Evolutionary conservation across 2,329 filamentous ascomycete species (phyloP).

Genomic region (Aureobasidium subglaciale): DNA sequence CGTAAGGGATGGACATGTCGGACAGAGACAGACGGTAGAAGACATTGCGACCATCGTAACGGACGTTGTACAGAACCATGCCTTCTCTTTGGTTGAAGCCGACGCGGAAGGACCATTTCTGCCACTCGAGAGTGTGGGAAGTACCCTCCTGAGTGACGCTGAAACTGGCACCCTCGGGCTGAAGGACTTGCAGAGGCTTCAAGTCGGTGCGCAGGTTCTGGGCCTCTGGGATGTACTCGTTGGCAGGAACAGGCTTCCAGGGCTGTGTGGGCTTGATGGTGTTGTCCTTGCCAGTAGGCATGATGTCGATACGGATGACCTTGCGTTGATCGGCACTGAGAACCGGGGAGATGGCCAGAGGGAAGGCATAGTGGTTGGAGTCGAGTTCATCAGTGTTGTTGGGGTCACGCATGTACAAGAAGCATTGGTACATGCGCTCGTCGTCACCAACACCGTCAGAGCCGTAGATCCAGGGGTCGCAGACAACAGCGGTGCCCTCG

Average conservation of each 20-base stretch:
- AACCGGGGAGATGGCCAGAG: slow-evolving; percentile 60
- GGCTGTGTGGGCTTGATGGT: slow-evolving; percentile 49
- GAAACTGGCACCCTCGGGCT: slow-evolving; percentile 60
- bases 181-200: slow-evolving; percentile 57
- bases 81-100: slow-evolving; percentile 59
- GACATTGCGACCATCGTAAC: slow-evolving; percentile 46
- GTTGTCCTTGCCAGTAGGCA: slow-evolving; percentile 60
- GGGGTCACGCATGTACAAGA: slow-evolving; percentile 60
- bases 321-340: slow-evolving; percentile 56
- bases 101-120: slow-evolving; percentile 57
- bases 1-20: slow-evolving; percentile 60
- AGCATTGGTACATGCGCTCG: slow-evolving; percentile 53
- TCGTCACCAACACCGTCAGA: slow-evolving; percentile 43
- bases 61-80: slow-evolving; percentile 60
- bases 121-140: slow-evolving; percentile 54
- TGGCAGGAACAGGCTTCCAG: slow-evolving; percentile 51
- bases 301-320: slow-evolving; percentile 60
- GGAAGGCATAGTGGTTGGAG: slow-evolving; percentile 62
- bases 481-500: slow-evolving; percentile 48
- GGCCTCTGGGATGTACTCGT: slow-evolving; percentile 61
- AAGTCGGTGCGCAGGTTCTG: slow-evolving; percentile 54
- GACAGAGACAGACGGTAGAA: slow-evolving; percentile 61
- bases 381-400: slow-evolving; percentile 53
- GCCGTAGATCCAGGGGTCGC: slow-evolving; percentile 64
- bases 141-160: slow-evolving; percentile 45